Evolutionary conservation across 1,284 basidiomycete species (phyloP).

Genomic region (Irpex rosettiformis): DNA sequence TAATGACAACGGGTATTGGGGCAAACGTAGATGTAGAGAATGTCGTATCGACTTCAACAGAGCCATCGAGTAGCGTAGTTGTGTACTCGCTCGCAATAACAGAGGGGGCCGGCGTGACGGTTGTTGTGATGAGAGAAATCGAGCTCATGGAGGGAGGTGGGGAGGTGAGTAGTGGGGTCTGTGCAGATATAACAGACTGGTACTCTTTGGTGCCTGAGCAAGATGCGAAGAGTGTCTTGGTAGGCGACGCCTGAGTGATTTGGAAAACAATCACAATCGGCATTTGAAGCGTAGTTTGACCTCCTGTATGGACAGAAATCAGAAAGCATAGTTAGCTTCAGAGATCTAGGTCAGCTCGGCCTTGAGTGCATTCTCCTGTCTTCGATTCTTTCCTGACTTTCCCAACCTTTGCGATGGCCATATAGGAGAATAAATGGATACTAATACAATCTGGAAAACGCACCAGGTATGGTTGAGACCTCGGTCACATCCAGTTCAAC

Average conservation of each 20-base stretch:
- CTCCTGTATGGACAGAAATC: slow-evolving; percentile 14
- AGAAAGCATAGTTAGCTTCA: too few species aligned
- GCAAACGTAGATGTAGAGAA: slow-evolving; percentile 20
- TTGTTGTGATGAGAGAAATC: slow-evolving; percentile 4
- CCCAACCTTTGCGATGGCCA: too few species aligned
- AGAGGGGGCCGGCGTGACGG: slow-evolving; percentile 12
- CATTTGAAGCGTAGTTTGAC: slow-evolving; percentile 18
- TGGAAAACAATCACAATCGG: slow-evolving; percentile 18
- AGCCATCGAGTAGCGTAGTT: slow-evolving; percentile 21
- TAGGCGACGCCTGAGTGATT: slow-evolving; percentile 17
- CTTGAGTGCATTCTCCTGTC: too few species aligned
- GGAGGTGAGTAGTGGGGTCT: slow-evolving; percentile 1
- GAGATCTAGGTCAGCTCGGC: too few species aligned
- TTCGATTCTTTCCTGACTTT: too few species aligned
- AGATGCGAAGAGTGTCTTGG: slow-evolving; percentile 23
- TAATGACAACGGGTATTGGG: slow-evolving; percentile 13
- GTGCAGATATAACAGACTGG: slow-evolving; percentile 2
- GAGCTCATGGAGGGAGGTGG: slow-evolving; percentile 2
- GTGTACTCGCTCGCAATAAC: slow-evolving; percentile 5
- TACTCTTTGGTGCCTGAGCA: slow-evolving; percentile 13
- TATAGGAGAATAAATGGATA: background rate
- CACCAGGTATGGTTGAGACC: slow-evolving; percentile 10
- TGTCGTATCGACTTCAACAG: slow-evolving; percentile 13
- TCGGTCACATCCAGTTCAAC: slow-evolving; percentile 2
- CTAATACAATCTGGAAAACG: background rate